Base-by-base conservation (phyloP, 1,284 basidiomycete genomes). In the Wolfiporia cocos region DNA sequence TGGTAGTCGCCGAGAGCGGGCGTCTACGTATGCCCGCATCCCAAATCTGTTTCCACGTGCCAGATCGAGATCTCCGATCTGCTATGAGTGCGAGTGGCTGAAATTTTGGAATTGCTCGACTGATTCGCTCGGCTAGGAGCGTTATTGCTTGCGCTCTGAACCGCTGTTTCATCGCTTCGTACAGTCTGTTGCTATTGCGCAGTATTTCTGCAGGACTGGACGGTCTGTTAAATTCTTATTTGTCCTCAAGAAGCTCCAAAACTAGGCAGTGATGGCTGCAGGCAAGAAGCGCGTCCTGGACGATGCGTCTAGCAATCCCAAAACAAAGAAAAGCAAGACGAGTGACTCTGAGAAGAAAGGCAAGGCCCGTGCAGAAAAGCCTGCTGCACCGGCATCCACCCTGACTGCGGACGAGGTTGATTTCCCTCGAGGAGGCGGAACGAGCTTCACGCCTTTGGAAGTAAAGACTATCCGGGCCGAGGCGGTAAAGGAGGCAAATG, bases 341-440 rank as follows among this genome's bases (percentile, higher is more conserved):
- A 58, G 58, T 21, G 57, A 58, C 34, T 46, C 51, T 41, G 32
- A 56, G 44, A 56, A 63, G 50, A 55, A 59, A 39, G 44, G 49
- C 15, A 57, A 58, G 47, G 39, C 46, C 4, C 48, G 49, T 30
- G 34, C 48, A 20, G 50, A 50, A 12, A 53, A 59, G 24, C 40
- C 56, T 4, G 40, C 50, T 0, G 52, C 61, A 35, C 52, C 56
- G 10, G 45, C 54, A 10, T 71, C 74, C 18, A 64, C 63, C 39
- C 61, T 83, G 32, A 64, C 76, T 29, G 53, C 71, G 32, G 86
- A 92, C 34, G 91, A 95, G 58, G 78, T 92, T 46, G 92, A 97
- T 66, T 99, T 98, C 63, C 94, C 94, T 35, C 81, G 96, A 56
- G 96, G 95, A 34, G 86, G 86, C 26, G 86, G 87, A 40, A 84